Evolutionary conservation across 805 yeast species (phyloP), one percentile per base, ranked within the genome.

Genomic region (Candida alai): DNA sequence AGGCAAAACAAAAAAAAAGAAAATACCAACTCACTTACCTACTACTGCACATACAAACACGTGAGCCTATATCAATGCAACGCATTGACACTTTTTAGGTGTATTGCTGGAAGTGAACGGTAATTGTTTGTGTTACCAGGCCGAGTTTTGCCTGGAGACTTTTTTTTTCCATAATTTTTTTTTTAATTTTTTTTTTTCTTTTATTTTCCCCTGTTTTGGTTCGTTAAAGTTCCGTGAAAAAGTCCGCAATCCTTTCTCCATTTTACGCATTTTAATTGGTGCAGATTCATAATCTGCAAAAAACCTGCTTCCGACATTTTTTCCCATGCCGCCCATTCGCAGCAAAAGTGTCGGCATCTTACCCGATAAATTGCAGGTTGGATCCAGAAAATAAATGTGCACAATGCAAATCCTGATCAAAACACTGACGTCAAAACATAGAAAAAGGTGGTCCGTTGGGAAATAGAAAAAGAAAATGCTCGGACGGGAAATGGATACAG

Each of bases 371-470:
- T 21, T 21, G n/a, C 24, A 21, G 24, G 24, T 21, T 21, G n/a
- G n/a, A n/a, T n/a, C n/a, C n/a, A n/a, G n/a, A n/a, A n/a, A n/a
- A n/a, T n/a, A n/a, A n/a, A n/a, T n/a, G n/a, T n/a, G n/a, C n/a
- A n/a, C n/a, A n/a, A n/a, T 24, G 11, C 26, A 26, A 12, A 12
- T 26, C 17, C 7, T 5, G 18, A 11, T 7, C 15, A 26, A 8
- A 12, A 12, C 6, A 6, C 6, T 5, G 6, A 26, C 6, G 10
- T 26, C 15, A 12, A 12, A 26, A 26, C 15, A 26, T 15, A 26
- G 17, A 26, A 26, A 12, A 24, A 24, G n/a, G n/a, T 9, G 9
- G 9, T 26, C n/a, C 12, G 19, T 26, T 26, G 29, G 15, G 29
- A 24, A 10, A n/a, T n/a, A 24, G 26, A 10, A 6, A 24, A 10